Conservation (phyloP, 495 filamentous ascomycete genomes). For the Cryomyces minteri region DNA sequence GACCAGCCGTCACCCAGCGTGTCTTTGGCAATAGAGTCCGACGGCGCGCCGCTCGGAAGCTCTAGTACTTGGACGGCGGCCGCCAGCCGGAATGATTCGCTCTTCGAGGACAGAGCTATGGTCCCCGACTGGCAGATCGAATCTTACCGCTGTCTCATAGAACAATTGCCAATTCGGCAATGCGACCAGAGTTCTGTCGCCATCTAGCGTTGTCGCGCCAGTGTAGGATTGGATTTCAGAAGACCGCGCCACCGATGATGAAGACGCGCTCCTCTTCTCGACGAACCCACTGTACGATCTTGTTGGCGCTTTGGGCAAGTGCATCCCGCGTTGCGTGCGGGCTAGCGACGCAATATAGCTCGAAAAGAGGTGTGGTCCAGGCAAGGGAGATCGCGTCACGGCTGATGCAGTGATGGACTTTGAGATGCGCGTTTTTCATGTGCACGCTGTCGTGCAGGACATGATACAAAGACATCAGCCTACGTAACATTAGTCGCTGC, state of each 20-base stretch:
- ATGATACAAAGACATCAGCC: not conserved
- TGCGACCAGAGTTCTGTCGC: not conserved
- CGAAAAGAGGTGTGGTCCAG: constrained; percentile 80
- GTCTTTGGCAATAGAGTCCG: too few relatives aligned
- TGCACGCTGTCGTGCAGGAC: constrained; percentile 67
- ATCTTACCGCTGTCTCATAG: not conserved
- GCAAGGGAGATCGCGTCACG: constrained; percentile 61
- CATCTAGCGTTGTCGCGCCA: not conserved
- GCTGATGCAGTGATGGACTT: constrained; percentile 62
- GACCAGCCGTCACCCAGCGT: too few relatives aligned
- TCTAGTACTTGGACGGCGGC: too few relatives aligned
- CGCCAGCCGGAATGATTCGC: too few relatives aligned
- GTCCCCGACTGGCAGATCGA: too few relatives aligned
- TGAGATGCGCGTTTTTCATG: constrained; percentile 62
- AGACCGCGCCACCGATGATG: constrained; percentile 81
- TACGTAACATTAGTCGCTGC: not conserved
- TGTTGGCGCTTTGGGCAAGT: constrained; percentile 69
- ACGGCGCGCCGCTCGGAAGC: too few relatives aligned
- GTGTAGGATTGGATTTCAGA: constrained; percentile 6
- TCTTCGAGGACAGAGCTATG: too few relatives aligned
- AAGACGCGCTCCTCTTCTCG: constrained; percentile 85
- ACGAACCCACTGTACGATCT: constrained; percentile 74
- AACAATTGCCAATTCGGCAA: too few relatives aligned
- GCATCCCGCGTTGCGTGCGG: constrained; percentile 55
- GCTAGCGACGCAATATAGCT: constrained; percentile 86